A percentile compares a stretch with the other conserved stretches of the same genome.
Evolutionary conservation across 805 yeast species (phyloP).

Genomic region (Sugiyamaella americana): DNA sequence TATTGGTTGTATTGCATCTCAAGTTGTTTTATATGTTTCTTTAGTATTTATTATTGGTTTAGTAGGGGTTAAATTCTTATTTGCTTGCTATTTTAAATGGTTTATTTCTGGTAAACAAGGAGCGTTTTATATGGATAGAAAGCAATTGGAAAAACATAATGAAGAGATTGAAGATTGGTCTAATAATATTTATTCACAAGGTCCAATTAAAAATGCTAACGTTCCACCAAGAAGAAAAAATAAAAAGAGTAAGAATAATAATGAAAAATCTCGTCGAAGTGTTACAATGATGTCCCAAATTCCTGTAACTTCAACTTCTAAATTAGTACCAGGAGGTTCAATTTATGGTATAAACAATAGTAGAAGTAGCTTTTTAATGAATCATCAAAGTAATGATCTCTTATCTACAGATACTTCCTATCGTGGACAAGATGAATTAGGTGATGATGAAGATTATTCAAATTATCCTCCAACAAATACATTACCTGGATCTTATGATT

Average conservation of each 20-base stretch:
- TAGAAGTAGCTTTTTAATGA: slow-evolving; percentile 20
- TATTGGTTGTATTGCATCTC: slow-evolving; percentile 89
- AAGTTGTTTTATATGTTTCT: slow-evolving; percentile 72
- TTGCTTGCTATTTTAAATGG: slow-evolving; percentile 92
- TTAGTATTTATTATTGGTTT: slow-evolving; percentile 79
- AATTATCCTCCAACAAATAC: slow-evolving; percentile 6
- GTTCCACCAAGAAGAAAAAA: slow-evolving; percentile 32
- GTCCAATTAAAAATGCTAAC: slow-evolving; percentile 36
- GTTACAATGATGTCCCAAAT: slow-evolving; percentile 32
- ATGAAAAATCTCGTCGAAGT: slow-evolving; percentile 14
- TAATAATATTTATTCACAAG: slow-evolving; percentile 45
- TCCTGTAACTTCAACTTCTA: slow-evolving; percentile 27
- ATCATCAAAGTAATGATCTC: slow-evolving; percentile 13
- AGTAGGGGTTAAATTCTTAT: slow-evolving; percentile 66
- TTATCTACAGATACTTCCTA: slow-evolving; percentile 24
- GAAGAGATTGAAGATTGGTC: slow-evolving; percentile 82
- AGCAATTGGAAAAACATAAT: slow-evolving; percentile 54
- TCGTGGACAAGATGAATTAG: slow-evolving; percentile 19
- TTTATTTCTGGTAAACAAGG: slow-evolving; percentile 73
- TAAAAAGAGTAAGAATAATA: slow-evolving; percentile 9
- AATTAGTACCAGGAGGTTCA: slow-evolving; percentile 30
- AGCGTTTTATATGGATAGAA: slow-evolving; percentile 54
- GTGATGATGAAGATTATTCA: slow-evolving; percentile 6
- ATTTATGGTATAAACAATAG: slow-evolving; percentile 25
- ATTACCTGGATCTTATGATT: slow-evolving; percentile 36